These are phyloP conservation scores for Aspergillus calidoustus DNA, from an alignment of 2,329 filamentous ascomycete genomes.

Conservation along the genomic window DNA sequence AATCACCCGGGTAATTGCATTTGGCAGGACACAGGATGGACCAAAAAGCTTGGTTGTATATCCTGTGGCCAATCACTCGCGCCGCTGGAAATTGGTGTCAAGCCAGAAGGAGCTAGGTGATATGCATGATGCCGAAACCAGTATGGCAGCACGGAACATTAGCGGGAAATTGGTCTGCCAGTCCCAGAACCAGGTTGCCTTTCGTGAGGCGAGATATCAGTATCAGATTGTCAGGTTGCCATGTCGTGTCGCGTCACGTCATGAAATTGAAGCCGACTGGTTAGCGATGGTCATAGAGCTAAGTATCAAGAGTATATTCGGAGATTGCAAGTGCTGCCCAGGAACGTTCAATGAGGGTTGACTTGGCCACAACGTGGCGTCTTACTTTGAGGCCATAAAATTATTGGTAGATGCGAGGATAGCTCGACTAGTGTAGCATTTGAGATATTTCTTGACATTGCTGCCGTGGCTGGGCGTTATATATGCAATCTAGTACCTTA, in stretches of 20 bases:
- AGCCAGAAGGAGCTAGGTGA: neutral
- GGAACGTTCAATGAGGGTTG: neutral
- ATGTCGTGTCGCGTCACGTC: neutral
- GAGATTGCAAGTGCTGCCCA: neutral
- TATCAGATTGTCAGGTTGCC: neutral
- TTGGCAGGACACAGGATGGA: neutral
- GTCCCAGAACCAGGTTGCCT: neutral
- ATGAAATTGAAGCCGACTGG: neutral
- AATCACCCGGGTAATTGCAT: constrained; percentile 5
- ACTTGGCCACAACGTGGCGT: neutral
- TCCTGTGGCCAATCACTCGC: constrained; percentile 16
- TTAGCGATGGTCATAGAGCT: neutral
- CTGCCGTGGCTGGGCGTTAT: neutral
- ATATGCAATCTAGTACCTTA: neutral
- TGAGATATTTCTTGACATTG: neutral
- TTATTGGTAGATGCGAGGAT: neutral
- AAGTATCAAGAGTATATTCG: neutral
- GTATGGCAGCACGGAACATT: constrained; percentile 19
- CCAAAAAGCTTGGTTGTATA: constrained; percentile 28
- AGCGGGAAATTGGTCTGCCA: neutral
- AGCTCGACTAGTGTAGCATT: neutral
- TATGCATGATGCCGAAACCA: constrained; percentile 24
- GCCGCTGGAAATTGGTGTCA: neutral
- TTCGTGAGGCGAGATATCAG: neutral
- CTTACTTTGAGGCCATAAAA: neutral